Conservation (phyloP, 352 stramenopile species). For the Globisporangium ultimum region DNA sequence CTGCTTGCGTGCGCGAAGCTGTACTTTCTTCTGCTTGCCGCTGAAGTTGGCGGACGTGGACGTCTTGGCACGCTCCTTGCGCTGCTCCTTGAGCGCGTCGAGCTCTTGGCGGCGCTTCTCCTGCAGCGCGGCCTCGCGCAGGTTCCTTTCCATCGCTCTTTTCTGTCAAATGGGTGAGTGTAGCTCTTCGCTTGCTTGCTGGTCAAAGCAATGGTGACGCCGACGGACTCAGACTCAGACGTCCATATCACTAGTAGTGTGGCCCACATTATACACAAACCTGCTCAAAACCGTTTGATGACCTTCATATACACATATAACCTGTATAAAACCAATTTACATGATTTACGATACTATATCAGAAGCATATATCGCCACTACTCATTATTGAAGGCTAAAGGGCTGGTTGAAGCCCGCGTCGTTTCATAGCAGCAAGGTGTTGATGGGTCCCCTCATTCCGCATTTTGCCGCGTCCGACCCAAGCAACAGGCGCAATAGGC, state of each 20-base stretch:
- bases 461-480: no score
- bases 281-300: no score
- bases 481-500: no score
- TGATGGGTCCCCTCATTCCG: no score
- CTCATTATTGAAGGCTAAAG: no score
- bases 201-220: slow-evolving; percentile 1
- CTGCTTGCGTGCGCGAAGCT: slow-evolving; percentile 81
- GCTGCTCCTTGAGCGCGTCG: slow-evolving; percentile 73
- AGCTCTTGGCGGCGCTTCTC: slow-evolving; percentile 72
- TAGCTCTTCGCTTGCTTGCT: not conserved
- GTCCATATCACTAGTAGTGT: not conserved
- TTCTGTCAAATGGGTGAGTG: not conserved
- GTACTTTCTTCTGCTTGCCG: slow-evolving; percentile 85
- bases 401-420: no score
- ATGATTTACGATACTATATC: no score
- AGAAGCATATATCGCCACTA: no score
- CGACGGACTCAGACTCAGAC: not conserved
- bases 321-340: no score
- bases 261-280: not conserved
- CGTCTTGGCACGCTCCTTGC: slow-evolving; percentile 68
- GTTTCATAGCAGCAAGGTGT: no score
- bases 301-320: no score
- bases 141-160: slow-evolving; percentile 34
- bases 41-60: slow-evolving; percentile 64
- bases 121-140: slow-evolving; percentile 65